Base-by-base conservation (phyloP, 2,329 filamentous ascomycete species). In the Colletotrichum somersetense region DNA sequence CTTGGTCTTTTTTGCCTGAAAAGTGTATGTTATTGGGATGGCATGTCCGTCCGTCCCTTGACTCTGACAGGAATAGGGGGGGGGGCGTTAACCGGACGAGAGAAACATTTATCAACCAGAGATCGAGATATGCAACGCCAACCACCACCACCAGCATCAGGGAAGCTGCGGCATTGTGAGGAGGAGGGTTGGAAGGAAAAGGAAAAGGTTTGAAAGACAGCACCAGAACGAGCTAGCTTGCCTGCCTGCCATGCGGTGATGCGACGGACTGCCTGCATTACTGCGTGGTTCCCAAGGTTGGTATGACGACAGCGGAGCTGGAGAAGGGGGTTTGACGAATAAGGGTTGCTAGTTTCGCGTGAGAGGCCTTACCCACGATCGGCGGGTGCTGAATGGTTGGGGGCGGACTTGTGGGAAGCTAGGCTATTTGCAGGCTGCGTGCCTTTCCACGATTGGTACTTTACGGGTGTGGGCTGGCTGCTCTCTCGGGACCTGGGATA, bases 321-420 rank as follows among this genome's bases (percentile, higher is more conserved):
- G 6, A 62, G 18, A 48, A 3, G 26, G 26, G 30, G 46, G 44
- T 38, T 23, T 35, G 58, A 23, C 58, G 42, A 50, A 23, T 33
- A 38, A 35, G 20, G 44, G 30, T 38, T 62, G 44, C 23, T 46
- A 46, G 69, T 69, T 69, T 72, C 69, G 69, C 69, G 66, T 59
- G 69, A 64, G 69, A 69, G 66, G 33, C 69, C 69, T 64, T 61
- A 72, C 66, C 69, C 69, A 72, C 59, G 59, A 72, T 72, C 53
- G 69, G 52, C 8, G 66, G 40, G 2, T n/a, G n/a, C 44, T 72
- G 69, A 69, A 16, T 72, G 69, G 69, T 50, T 38, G 5, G 48
- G 48, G 40, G 3, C 33, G n/a, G 35, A 55, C 46, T 18, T 12
- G 38, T 30, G 38, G 2, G 23, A 50, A 23, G 44, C 59, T 38